Evolutionary conservation across 345 rosid species (phyloP).

Genomic region (Rhizophora apiculata): DNA sequence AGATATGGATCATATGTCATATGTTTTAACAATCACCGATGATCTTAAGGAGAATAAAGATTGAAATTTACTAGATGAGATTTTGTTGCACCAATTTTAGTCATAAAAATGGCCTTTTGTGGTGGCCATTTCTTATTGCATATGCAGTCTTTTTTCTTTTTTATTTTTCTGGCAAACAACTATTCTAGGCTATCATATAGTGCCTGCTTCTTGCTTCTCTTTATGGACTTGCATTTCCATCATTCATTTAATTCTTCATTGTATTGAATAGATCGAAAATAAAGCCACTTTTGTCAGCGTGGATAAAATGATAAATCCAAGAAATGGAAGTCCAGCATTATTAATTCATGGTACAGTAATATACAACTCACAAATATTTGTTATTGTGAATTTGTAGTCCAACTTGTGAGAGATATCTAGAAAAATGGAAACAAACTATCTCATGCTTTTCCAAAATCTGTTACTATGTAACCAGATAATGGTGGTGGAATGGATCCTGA

Average conservation of each 20-base stretch:
- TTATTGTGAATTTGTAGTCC: neutral
- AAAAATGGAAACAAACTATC: neutral
- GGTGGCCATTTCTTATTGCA: constrained; percentile 13
- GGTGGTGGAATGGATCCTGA: constrained; percentile 99
- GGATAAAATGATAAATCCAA: constrained; percentile 74
- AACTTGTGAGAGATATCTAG: constrained; percentile 9
- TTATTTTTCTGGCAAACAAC: too few species aligned
- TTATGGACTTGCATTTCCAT: constrained; percentile 16
- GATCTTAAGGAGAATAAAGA: too few species aligned
- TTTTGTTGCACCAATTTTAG: too few species aligned
- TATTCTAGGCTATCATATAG: too few species aligned
- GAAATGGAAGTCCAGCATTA: constrained; percentile 68
- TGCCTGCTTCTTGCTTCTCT: too few species aligned
- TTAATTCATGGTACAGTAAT: constrained; percentile 67
- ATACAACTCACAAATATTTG: neutral
- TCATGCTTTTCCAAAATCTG: constrained; percentile 9
- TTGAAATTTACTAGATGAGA: too few species aligned
- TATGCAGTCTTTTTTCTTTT: constrained; percentile 24
- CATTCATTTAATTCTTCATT: constrained; percentile 18
- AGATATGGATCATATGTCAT: too few species aligned
- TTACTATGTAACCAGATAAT: constrained; percentile 50
- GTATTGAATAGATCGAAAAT: constrained; percentile 74
- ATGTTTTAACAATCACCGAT: too few species aligned
- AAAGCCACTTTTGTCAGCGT: constrained; percentile 94
- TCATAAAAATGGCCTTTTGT: neutral